Evolutionary conservation across 2,329 filamentous ascomycete species (phyloP).

Genomic region (Epichloe uncinata): DNA sequence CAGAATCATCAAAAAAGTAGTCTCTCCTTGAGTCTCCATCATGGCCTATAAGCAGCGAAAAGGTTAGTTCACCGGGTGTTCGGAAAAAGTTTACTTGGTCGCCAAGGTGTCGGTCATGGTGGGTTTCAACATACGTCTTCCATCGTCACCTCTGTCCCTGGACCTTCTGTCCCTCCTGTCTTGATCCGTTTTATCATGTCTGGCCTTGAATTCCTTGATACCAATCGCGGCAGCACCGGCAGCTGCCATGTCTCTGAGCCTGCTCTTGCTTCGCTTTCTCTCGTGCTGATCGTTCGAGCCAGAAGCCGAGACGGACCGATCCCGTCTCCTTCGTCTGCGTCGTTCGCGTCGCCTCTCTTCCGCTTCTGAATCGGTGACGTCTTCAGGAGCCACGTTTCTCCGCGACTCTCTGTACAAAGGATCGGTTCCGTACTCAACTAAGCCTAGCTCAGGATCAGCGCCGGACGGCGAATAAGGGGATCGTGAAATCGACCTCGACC

Average conservation of each 20-base stretch:
- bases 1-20: constrained; percentile 21
- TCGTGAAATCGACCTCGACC: constrained; percentile 40
- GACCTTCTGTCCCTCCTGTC: constrained; percentile 26
- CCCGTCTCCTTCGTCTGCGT: constrained; percentile 21
- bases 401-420: constrained; percentile 35
- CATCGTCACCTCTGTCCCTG: constrained; percentile 16
- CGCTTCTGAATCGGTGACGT: constrained; percentile 35
- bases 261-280: constrained; percentile 39
- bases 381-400: constrained; percentile 18
- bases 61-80: background rate
- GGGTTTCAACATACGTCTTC: constrained; percentile 11
- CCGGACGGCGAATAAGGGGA: constrained; percentile 35
- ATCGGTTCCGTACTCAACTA: constrained; percentile 52
- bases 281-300: constrained; percentile 17
- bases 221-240: constrained; percentile 47
- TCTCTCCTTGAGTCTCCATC: constrained; percentile 23
- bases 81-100: background rate
- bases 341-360: constrained; percentile 29
- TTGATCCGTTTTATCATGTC: constrained; percentile 24
- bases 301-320: constrained; percentile 22
- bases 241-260: constrained; percentile 38
- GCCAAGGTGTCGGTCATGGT: background rate
- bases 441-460: constrained; percentile 54
- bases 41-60: constrained; percentile 15
- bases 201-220: constrained; percentile 44